Evolutionary conservation across 345 rosid genomes (phyloP), one percentile per base, ranked within the genome.

Genomic region (Lenwebbia sp.): DNA sequence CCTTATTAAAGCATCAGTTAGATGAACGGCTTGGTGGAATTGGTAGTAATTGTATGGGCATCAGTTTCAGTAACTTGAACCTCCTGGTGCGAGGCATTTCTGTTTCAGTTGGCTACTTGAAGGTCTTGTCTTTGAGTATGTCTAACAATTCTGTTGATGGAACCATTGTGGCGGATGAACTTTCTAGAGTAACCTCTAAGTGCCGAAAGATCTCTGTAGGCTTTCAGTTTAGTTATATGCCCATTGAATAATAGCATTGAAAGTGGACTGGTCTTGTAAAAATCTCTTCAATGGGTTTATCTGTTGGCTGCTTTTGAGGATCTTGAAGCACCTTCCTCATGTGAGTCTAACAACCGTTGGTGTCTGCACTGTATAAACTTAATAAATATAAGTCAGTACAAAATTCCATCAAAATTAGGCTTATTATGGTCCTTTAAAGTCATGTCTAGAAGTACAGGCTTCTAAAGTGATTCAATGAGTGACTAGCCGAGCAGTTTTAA

Each of bases 301-400:
- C 11, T 30, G 44, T 11, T 30, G 44, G 23, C 41, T 65, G 41
- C 41, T 65, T 65, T 9, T 65, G 76, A 65, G 23, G 40, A 65
- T 60, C 4, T 28, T 60, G 40, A 60, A 60, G 37, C 74, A 60
- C 11, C 74, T 14, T 60, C 9, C 0, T 60, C 74, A 0, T 7
- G 74, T 14, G 74, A 13, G 74, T 60, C 74, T 60, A 60, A 60
- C 30, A 28, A 26, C 2, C 0, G 37, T 60, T 60, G 74, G 74
- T 28, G 19, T 60, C 0, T 60, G 74, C 70, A n/a, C 74, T 14
- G 74, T 60, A 40, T 60, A 60, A 60, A 60, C 74, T 60, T 28
- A 0, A 60, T 60, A 0, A 0, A 7, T 28, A 1, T 14, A 28
- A 28, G 37, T 28, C 10, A 60, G 28, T 60, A 15, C 21, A 14